Base-by-base conservation (phyloP, 257 asterid genomes). In the Solanum ossicruentum region DNA sequence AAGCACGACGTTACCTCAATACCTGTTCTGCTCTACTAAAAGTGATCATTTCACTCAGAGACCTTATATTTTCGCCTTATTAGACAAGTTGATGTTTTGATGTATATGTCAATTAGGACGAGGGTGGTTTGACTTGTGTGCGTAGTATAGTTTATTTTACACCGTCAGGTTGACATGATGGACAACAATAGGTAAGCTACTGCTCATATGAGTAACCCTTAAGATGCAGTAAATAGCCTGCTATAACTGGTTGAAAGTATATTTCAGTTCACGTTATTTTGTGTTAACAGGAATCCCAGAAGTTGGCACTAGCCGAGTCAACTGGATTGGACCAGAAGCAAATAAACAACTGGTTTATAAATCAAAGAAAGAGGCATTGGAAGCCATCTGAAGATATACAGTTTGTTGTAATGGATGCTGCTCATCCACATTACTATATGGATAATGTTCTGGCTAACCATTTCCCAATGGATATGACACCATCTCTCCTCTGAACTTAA, bases 311-410 rank as follows among this genome's bases (percentile, higher is more conserved):
- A 49, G 97, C 99, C 0, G 99, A 96, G 69, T 69, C 97, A 6
- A 96, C 99, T 0, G 99, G 99, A 8, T 87, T 96, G 39, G 99
- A 96, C 86, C 99, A 93, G 88, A 96, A 94, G 90, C 99, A 96
- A 65, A 96, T 96, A 82, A 96, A 94, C 91, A 96, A 96, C 84
- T 96, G 99, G 99, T 96, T 96, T 84, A 96, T 96, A 66, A 96
- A 96, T 88, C 99, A 96, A 84, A 89, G 99, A 84, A 96, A 96
- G 73, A 84, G 99, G 83, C 99, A 96, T 80, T 96, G 99, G 99
- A 96, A 96, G 84, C 99, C 99, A 1, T 93, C 99, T 0, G 99
- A 96, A 85, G 99, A 96, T 18, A 91, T 95, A 97, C 99, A 95
- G 87, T 93, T 96, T 61, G 97, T 96, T 66, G 98, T 93, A 84